Conservation (phyloP, 1,139 yeast genomes). For the Tardiomyces digboiensis region DNA sequence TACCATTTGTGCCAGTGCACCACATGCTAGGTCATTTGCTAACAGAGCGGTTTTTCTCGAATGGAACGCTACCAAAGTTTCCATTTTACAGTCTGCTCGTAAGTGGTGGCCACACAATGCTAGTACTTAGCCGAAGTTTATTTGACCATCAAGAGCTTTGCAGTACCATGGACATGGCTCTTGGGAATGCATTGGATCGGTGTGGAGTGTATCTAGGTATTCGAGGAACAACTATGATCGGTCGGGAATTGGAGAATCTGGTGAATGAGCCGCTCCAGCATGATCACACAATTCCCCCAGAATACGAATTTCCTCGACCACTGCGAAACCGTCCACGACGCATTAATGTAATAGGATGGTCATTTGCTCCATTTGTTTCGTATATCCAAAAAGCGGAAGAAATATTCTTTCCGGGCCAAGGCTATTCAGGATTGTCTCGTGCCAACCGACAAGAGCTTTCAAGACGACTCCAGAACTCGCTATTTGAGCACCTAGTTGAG, state of each 20-base stretch:
- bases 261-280: slow-evolving; percentile 33
- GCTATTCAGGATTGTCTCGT: not conserved
- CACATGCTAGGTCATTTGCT: slow-evolving; percentile 94
- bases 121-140: slow-evolving; percentile 56
- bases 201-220: slow-evolving; percentile 83
- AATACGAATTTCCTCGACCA: slow-evolving; percentile 42
- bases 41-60: slow-evolving; percentile 44
- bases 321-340: slow-evolving; percentile 39
- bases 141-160: slow-evolving; percentile 62
- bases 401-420: not conserved
- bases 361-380: slow-evolving; percentile 69
- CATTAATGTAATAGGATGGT: slow-evolving; percentile 39
- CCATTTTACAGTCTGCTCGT: slow-evolving; percentile 79
- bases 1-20: slow-evolving; percentile 82
- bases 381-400: not conserved
- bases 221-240: slow-evolving; percentile 65
- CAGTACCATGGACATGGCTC: slow-evolving; percentile 79
- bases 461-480: slow-evolving; percentile 49
- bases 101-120: slow-evolving; percentile 94
- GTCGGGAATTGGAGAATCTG: slow-evolving; percentile 61
- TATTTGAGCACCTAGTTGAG: slow-evolving; percentile 63
- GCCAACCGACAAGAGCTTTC: slow-evolving; percentile 36
- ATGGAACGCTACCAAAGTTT: slow-evolving; percentile 42
- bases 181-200: slow-evolving; percentile 90
- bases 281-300: slow-evolving; percentile 19